Conservation (phyloP, 2,329 filamentous ascomycete genomes). For the Trichoderma sp. region DNA sequence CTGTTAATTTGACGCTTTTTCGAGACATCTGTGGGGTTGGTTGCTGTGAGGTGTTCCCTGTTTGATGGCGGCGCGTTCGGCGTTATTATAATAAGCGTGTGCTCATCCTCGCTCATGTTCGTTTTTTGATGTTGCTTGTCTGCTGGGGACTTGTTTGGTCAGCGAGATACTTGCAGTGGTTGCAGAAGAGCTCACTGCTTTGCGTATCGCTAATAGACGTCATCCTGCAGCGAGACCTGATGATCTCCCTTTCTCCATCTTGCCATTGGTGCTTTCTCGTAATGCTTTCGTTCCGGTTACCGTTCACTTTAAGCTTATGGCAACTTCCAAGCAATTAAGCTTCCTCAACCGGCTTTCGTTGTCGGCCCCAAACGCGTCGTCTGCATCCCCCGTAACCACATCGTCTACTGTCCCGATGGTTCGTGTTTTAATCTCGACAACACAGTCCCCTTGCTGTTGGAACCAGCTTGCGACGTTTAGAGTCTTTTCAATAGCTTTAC, state of each 20-base stretch:
- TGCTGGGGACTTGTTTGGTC: neutral
- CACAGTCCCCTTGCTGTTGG: slow-evolving; percentile 59
- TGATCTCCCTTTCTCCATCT: neutral
- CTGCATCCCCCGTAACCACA: slow-evolving; percentile 48
- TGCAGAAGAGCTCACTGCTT: neutral
- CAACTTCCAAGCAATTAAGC: slow-evolving; percentile 54
- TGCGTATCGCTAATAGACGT: neutral
- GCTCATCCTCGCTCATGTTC: neutral
- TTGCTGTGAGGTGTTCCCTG: neutral
- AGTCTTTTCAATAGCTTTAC: slow-evolving; percentile 65
- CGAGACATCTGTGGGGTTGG: neutral
- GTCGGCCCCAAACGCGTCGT: slow-evolving; percentile 33
- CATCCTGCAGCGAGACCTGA: neutral
- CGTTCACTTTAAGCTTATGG: slow-evolving; percentile 47
- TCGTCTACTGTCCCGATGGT: slow-evolving; percentile 70
- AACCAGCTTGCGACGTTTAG: slow-evolving; percentile 66
- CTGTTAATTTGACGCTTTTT: neutral
- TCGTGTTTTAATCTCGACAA: slow-evolving; percentile 61
- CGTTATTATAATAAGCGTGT: neutral
- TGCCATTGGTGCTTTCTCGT: neutral
- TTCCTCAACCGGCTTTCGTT: slow-evolving; percentile 47
- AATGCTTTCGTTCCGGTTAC: neutral
- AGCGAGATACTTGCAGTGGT: neutral
- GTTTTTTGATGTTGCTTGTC: neutral
- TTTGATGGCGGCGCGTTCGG: neutral